Conservation (phyloP, 1,284 basidiomycete species). For the Kalmanozyma brasiliensis region DNA sequence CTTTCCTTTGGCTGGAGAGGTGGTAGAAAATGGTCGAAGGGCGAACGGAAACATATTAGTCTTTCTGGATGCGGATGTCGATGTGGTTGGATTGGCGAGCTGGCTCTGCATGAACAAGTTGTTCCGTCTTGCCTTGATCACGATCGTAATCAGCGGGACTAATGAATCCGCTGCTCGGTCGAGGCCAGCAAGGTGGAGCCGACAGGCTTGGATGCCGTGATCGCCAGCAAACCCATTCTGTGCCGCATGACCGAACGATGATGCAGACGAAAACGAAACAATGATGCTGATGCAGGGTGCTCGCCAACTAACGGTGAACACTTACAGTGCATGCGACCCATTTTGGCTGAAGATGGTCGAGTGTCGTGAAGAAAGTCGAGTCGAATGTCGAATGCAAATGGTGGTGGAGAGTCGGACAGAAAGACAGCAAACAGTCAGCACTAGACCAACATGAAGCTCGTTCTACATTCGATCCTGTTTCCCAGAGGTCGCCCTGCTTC, state of each 20-base stretch:
- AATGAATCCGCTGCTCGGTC: not conserved
- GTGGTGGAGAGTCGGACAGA: constrained; percentile 35
- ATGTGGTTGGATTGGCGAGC: constrained; percentile 7
- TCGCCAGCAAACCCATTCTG: no score
- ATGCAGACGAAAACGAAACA: constrained; percentile 5
- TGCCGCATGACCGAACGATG: not conserved
- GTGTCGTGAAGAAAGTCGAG: constrained; percentile 5
- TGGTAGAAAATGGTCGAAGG: no score
- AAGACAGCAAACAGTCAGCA: constrained; percentile 61
- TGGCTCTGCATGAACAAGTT: not conserved
- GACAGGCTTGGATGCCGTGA: no score
- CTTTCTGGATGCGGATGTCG: not conserved
- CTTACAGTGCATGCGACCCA: constrained; percentile 68
- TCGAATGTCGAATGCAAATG: constrained; percentile 11
- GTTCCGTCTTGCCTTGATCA: not conserved
- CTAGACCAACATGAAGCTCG: constrained; percentile 57
- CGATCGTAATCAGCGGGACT: not conserved
- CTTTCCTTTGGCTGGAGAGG: constrained; percentile 64
- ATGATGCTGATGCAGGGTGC: constrained; percentile 10
- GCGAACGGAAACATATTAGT: constrained; percentile 10
- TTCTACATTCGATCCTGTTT: constrained; percentile 27
- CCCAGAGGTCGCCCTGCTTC: constrained; percentile 19
- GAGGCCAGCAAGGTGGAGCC: no score
- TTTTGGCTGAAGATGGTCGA: constrained; percentile 54
- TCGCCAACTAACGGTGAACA: constrained; percentile 23